Evolutionary conservation across 139 green algal species (phyloP), one percentile per base, ranked within the genome.

Genomic region (Tetradesmus lagerheimii): DNA sequence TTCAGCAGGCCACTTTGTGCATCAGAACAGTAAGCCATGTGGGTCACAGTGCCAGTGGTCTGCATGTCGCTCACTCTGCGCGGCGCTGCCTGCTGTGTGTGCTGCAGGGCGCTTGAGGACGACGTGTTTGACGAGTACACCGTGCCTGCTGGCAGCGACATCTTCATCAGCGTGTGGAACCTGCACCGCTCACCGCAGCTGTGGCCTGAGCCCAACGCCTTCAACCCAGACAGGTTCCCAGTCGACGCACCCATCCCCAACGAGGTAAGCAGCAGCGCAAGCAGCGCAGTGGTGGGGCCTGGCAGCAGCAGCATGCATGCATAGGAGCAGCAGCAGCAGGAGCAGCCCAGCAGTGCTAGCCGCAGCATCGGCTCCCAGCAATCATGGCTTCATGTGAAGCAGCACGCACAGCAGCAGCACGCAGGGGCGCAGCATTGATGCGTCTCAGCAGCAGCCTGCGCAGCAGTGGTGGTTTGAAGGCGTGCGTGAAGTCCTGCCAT

Each of bases 81-180:
- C 82, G 35, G 76, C 76, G 15, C 38, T 83, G 76, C 35, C 31
- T 79, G 25, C 47, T 20, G 16, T 8, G 1, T 43, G 23, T 80
- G 34, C 43, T 39, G 43, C 80, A 90, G 64, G 62, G 77, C 89
- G 23, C 87, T 93, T 47, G 86, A 92, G 38, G 93, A 95, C 35
- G 93, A 95, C 90, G 84, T 31, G 25, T 92, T 96, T 83, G 92
- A 92, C 53, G 82, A 93, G 23, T 96, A 91, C 83, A 53, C 71
- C 14, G 80, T 96, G 4, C 83, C 90, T 2, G 88, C 90, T 34
- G 96, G 96, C 84, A 91, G 89, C 20, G 97, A 99, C 94, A 91
- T 99, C 79, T 98, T 99, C 95, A 98, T 99, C 92, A 95, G 89
- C 35, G 94, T 96, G 62, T 99, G 96, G 96, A 99, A 99, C 92